Evolutionary conservation across 2,329 filamentous ascomycete species (phyloP), one percentile per base, ranked within the genome.

Genomic region (Penicillium verrucosum): DNA sequence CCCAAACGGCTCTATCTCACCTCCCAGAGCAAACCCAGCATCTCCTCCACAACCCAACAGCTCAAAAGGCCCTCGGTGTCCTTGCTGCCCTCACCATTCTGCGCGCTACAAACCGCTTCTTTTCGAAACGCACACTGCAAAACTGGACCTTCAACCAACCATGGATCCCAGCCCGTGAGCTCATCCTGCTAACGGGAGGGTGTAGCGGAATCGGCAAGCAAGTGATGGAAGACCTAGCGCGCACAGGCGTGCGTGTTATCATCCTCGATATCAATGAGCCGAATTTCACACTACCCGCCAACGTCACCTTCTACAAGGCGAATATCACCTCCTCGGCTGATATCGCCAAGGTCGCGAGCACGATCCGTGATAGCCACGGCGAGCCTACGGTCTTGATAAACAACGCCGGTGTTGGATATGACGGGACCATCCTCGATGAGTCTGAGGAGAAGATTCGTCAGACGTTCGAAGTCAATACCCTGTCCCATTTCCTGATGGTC

Each of bases 401-500:
- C 69, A 81, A 81, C 45, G 79, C 79, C 11, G 79, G 79, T 10
- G 77, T 84, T 16, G 77, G 74, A 2, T 62, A 70, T n/a, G 75
- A 74, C 21, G 75, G 77, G 21, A 75, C 76, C 0, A 80, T 84
- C 51, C 71, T 83, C 2, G 71, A 78, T 2, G 75, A 77, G 47
- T 70, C 71, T 7, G 77, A 80, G 60, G 65, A 68, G 21, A 70
- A 75, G 25, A 74, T 83, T 41, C 70, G 75, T 12, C 75, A 75
- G 57, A 79, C 80, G 8, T 82, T 82, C 61, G 78, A 80, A 55
- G 79, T 82, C 54, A 83, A 83, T 68, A 72, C 78, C 9, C 71
- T 83, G 45, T 73, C 77, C 21, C 80, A 82, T 64, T 83, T 78
- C 68, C 75, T 76, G 56, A 79, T 75, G 55, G 76, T 81, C 10